Evolutionary conservation across 441 rosid species (phyloP).

Genomic region (Kokia cookei): DNA sequence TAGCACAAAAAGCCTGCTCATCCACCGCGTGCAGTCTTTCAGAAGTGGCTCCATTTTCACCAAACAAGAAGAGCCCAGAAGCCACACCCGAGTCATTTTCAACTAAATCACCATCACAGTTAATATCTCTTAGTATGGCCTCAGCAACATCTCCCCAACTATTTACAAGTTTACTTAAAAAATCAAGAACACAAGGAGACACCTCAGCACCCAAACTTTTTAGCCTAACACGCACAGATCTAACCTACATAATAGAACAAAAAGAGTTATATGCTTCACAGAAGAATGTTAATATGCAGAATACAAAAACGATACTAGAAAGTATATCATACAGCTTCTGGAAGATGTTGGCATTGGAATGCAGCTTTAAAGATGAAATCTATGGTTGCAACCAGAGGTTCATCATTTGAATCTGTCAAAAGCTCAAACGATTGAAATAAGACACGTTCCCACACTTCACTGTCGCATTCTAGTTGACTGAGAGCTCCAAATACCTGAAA

Average conservation of each 20-base stretch:
- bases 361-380: slow-evolving; percentile 91
- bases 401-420: slow-evolving; percentile 69
- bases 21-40: slow-evolving; percentile 49
- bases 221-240: slow-evolving; percentile 80
- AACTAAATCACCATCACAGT: slow-evolving; percentile 59
- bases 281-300: not conserved
- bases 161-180: slow-evolving; percentile 83
- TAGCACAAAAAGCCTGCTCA: slow-evolving; percentile 43
- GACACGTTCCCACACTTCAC: slow-evolving; percentile 83
- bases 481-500: slow-evolving; percentile 84
- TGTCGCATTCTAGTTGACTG: slow-evolving; percentile 80
- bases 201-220: slow-evolving; percentile 76
- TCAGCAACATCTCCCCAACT: slow-evolving; percentile 92
- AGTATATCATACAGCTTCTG: slow-evolving; percentile 73
- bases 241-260: slow-evolving; percentile 51
- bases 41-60: slow-evolving; percentile 57
- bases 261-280: slow-evolving; percentile 2
- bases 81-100: slow-evolving; percentile 45
- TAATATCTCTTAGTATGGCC: slow-evolving; percentile 75
- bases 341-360: slow-evolving; percentile 84
- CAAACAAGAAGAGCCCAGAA: slow-evolving; percentile 53
- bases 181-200: slow-evolving; percentile 78
- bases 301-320: slow-evolving; percentile 1
- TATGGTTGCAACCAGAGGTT: slow-evolving; percentile 72
- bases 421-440: slow-evolving; percentile 71